Base-by-base conservation (phyloP, 257 asterid species). In the Misopates orontium region DNA sequence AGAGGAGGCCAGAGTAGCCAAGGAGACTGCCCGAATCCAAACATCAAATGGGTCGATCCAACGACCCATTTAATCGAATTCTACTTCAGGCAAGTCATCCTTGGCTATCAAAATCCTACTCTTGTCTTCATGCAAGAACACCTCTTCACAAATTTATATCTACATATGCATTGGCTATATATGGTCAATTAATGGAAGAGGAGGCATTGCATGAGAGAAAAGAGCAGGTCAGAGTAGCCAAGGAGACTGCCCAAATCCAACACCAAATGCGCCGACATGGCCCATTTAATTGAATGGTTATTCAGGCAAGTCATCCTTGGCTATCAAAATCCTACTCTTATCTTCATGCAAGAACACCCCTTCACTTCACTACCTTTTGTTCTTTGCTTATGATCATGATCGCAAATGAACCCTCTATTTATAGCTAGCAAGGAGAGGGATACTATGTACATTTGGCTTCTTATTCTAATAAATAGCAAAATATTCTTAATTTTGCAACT, bases 301-400 rank as follows among this genome's bases (percentile, higher is more conserved):
- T 45, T 18, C 80, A 71, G 83, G 83, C 83, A 78, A 74, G 77
- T 74, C 83, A 78, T 78, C 80, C 83, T 78, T 78, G 83, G 83
- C 83, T 78, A 74, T 56, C 79, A 71, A 74, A 74, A 66, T 16
- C 8, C 6, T 25, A 44, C 80, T 71, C 80, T 53, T 59, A 25
- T 60, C 78, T 62, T 68, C 80, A 74, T 68, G 78, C 77, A 71
- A 78, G 67, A 78, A 31, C 67, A 32, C 55, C 68, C 52, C 66
- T 60, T 70, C 68, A 28, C 4, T 28, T 28, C 4, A 28, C 36
- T 28, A 28, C 3, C 7, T 28, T 7, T 28, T 2, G 3, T 28
- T 3, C 36, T 28, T 28, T 28, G 36, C 36, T 61, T 47, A 51
- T 45, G 17, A 4, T 16, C n/a, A 56, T 45, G 28, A 22, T 13